Percentiles rank a stretch among this genome's conserved stretches.
Evolutionary conservation across 2,329 filamentous ascomycete species (phyloP).

Genomic region (Neofusicoccum cordaticola): DNA sequence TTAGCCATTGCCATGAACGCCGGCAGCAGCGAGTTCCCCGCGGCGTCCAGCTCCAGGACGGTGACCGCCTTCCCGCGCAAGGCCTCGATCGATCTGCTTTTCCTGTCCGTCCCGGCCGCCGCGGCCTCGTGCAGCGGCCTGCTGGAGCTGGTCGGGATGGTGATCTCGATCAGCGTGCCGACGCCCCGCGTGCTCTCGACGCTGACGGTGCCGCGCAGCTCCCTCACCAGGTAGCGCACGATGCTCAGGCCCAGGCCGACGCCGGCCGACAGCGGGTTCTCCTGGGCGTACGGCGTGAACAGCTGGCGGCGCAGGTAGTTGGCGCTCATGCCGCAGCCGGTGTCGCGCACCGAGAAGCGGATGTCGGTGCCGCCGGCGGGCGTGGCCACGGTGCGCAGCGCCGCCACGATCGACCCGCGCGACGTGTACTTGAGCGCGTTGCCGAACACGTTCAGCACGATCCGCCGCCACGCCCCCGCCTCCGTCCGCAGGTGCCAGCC

Average conservation of each 20-base stretch:
- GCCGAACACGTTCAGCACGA: slow-evolving; percentile 21
- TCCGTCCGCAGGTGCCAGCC: slow-evolving; percentile 46
- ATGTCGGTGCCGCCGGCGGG: not conserved
- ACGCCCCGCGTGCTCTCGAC: slow-evolving; percentile 33
- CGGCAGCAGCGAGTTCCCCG: not conserved
- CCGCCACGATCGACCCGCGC: slow-evolving; percentile 14
- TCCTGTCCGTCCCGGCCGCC: not conserved
- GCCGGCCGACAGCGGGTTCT: slow-evolving; percentile 36
- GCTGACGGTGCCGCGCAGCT: slow-evolving; percentile 36
- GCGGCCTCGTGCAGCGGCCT: not conserved
- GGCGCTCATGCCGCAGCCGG: slow-evolving; percentile 39
- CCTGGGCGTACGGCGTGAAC: slow-evolving; percentile 40
- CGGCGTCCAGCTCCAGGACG: too few species aligned
- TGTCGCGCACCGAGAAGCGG: slow-evolving; percentile 27
- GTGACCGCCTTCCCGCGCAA: too few species aligned
- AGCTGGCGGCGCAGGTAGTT: slow-evolving; percentile 37
- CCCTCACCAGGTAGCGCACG: slow-evolving; percentile 37
- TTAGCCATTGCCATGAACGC: not conserved
- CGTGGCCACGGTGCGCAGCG: slow-evolving; percentile 21
- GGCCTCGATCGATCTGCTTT: too few species aligned
- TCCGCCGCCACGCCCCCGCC: slow-evolving; percentile 28
- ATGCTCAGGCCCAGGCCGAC: slow-evolving; percentile 39
- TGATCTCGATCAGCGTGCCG: slow-evolving; percentile 28
- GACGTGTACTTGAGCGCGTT: slow-evolving; percentile 22
- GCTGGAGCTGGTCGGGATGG: not conserved